Conservation (phyloP, 495 filamentous ascomycete genomes). For the Penicillium crystallinum region DNA sequence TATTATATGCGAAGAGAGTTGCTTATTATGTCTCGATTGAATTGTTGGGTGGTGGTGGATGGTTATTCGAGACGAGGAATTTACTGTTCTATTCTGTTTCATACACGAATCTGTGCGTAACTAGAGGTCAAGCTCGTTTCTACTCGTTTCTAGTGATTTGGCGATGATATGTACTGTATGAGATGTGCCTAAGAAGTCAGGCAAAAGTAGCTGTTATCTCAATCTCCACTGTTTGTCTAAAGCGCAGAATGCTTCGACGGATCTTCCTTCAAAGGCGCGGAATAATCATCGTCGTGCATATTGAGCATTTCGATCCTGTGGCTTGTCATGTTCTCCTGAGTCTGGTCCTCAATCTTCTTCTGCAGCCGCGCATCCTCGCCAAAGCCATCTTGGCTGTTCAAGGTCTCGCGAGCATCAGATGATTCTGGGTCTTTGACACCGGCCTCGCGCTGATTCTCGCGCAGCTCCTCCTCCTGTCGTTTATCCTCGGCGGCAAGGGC, state of each 20-base stretch:
- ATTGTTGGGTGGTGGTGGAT: too few species aligned
- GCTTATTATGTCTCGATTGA: too few species aligned
- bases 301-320: constrained; percentile 25
- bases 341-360: constrained; percentile 44
- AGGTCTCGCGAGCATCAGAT: constrained; percentile 22
- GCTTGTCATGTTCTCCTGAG: constrained; percentile 44
- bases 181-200: not conserved
- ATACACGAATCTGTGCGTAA: too few species aligned
- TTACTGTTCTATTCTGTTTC: too few species aligned
- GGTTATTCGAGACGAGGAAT: too few species aligned
- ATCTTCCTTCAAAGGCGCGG: constrained; percentile 15
- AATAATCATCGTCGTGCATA: constrained; percentile 20
- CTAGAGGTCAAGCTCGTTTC: too few species aligned
- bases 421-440: constrained; percentile 37
- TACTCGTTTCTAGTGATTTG: too few species aligned
- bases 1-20: too few species aligned
- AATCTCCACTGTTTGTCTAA: not conserved
- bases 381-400: constrained; percentile 30
- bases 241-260: constrained; percentile 20
- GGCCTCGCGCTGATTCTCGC: constrained; percentile 43
- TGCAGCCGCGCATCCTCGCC: constrained; percentile 37
- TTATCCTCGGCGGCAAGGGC: constrained; percentile 54
- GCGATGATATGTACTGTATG: not conserved
- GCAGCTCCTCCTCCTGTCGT: constrained; percentile 44
- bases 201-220: not conserved